A percentile compares a stretch with the other conserved stretches of the same genome.
These are phyloP conservation scores for Russula sp. DNA, from an alignment of 768 basidiomycete genomes.

Conservation along the genomic window DNA sequence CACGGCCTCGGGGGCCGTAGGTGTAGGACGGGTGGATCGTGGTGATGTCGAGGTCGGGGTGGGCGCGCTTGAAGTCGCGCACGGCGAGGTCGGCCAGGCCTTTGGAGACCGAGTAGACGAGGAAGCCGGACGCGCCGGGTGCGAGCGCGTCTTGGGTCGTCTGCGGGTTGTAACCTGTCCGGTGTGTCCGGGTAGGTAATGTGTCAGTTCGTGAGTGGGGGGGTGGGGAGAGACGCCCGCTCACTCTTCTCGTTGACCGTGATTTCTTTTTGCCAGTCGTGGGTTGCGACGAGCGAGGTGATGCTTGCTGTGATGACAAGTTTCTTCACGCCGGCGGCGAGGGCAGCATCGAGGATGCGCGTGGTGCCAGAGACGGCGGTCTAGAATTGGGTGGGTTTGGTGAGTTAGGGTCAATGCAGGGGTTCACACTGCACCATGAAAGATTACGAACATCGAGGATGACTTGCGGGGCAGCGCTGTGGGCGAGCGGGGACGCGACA, in stretches of 20 bases:
- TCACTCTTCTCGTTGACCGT: constrained; percentile 7
- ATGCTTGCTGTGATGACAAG: constrained; percentile 19
- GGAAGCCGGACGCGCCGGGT: constrained; percentile 22
- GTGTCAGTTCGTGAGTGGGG: background rate
- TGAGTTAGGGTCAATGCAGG: too few species aligned
- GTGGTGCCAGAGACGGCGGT: constrained; percentile 16
- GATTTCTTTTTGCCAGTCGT: constrained; percentile 1
- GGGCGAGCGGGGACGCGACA: constrained; percentile 17
- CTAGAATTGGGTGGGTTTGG: background rate
- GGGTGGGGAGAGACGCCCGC: background rate
- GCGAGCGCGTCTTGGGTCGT: constrained; percentile 31
- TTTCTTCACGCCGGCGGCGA: constrained; percentile 9
- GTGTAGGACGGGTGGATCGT: constrained; percentile 31
- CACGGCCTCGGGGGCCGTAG: constrained; percentile 28
- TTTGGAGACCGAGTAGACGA: constrained; percentile 37
- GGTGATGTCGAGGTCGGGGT: constrained; percentile 28
- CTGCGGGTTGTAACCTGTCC: constrained; percentile 35
- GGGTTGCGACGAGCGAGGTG: background rate
- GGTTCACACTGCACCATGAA: background rate
- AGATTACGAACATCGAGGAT: constrained; percentile 12
- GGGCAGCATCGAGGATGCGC: constrained; percentile 18
- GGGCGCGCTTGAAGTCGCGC: constrained; percentile 27
- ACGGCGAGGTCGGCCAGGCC: constrained; percentile 28
- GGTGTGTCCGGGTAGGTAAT: too few species aligned
- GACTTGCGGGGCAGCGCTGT: constrained; percentile 9